A percentile compares a stretch with the other conserved stretches of the same genome.
phyloP scores from a whole-genome alignment of 768 basidiomycete species.

The Leccinum ochraceum region DNA sequence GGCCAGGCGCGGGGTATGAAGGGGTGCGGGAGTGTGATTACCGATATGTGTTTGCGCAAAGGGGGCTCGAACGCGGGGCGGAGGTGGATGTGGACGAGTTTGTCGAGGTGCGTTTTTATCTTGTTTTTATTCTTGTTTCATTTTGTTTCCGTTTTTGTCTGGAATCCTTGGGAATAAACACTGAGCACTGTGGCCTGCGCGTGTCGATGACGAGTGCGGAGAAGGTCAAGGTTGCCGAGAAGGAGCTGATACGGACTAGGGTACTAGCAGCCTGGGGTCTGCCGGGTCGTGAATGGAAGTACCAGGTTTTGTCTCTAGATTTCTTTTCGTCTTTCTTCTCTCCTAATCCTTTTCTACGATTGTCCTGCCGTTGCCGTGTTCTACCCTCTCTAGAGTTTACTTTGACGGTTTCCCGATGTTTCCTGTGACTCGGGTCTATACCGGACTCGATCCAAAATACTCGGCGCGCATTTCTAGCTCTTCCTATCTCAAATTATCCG shows the following conservation, averaged over 20 bases:
- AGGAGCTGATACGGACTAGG: slow-evolving; percentile 41
- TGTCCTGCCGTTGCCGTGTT: neutral
- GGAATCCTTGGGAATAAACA: neutral
- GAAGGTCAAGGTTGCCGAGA: slow-evolving; percentile 33
- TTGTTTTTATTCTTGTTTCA: neutral
- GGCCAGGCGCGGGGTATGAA: slow-evolving; percentile 51
- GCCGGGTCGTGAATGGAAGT: neutral
- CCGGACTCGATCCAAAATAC: neutral
- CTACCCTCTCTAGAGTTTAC: neutral
- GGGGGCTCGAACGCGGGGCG: slow-evolving; percentile 58
- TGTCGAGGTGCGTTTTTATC: slow-evolving; percentile 64
- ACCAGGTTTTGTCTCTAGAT: neutral
- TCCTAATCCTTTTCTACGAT: neutral
- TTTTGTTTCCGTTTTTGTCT: neutral
- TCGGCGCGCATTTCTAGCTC: neutral
- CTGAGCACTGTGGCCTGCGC: neutral
- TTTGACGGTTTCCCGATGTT: neutral
- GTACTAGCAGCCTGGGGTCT: slow-evolving; percentile 13
- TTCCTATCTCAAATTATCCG: neutral
- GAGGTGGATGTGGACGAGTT: slow-evolving; percentile 83
- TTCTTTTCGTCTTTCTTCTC: neutral
- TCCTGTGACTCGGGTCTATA: neutral
- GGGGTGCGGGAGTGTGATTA: slow-evolving; percentile 61
- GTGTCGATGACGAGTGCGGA: slow-evolving; percentile 47
- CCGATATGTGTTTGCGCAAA: slow-evolving; percentile 74